Base-by-base conservation (phyloP, 192 early-diverging fungal species). In the Backusella tuberculispora region DNA sequence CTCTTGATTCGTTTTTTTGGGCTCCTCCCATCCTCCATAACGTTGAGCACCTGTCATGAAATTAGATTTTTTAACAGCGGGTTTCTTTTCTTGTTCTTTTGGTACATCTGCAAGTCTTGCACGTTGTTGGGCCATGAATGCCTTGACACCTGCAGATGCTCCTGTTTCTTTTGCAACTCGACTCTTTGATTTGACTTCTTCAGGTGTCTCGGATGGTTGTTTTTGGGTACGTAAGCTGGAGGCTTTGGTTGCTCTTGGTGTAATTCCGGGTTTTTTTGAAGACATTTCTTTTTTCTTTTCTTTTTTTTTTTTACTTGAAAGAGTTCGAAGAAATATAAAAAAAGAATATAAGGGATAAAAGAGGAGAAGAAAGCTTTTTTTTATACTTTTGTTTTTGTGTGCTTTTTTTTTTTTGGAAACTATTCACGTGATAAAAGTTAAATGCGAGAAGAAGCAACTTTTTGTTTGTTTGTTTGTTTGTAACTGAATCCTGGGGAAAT, bases 61-160 rank as follows among this genome's bases (percentile, higher is more conserved):
- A n/a, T 69, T 29, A 19, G 14, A 5, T 48, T 60, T 42, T 17
- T 13, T 9, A 63, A 26, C 17, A 9, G 40, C 68, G 17, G 42
- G 44, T 47, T 45, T 17, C 2, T n/a, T 26, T 47, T 24, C 13
- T 50, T 47, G 17, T 56, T 21, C 48, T 38, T 19, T 50, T 19
- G 13, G 38, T n/a, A 9, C 19, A 5, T 56, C 69, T 7, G 48
- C 48, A 40, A 73, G 19, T 45, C 47, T 75, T 4, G 80, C 73
- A 44, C 80, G 43, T 44, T 81, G 76, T 43, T 77, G 68, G 2
- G 76, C 68, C 76, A 81, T 72, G 24, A 81, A 81, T 1, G 76
- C 73, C 37, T 74, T 53, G 14, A 81, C 76, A 12, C 80, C 80
- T n/a, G 71, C 69, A 6, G 80, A 75, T 9, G 80, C 7, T 2